Percentiles rank a stretch among this genome's conserved stretches.
phyloP scores from a whole-genome alignment of 1,284 basidiomycete genomes.

The Ceratobasidium theobromae region DNA sequence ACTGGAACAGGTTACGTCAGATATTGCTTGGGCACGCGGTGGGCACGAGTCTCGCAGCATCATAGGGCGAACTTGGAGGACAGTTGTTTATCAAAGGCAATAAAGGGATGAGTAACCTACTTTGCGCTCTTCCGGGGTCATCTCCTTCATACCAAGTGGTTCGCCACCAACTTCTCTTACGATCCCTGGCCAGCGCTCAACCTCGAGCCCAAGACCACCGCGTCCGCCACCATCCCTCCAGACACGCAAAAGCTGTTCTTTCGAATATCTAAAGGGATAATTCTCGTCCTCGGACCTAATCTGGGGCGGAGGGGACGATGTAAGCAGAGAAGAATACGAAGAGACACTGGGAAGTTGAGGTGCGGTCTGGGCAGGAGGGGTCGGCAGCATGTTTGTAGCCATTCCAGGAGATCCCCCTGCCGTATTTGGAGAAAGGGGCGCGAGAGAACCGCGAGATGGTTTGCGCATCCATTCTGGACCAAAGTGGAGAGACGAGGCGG shows the following conservation, averaged over 20 bases:
- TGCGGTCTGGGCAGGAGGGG: conserved; percentile 38
- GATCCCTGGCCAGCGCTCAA: conserved; percentile 83
- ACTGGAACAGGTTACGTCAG: conserved; percentile 33
- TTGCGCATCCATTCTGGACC: conserved; percentile 87
- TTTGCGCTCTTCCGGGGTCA: conserved; percentile 85
- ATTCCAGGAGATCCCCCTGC: conserved; percentile 58
- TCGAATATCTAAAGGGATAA: conserved; percentile 82
- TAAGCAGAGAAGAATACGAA: conserved; percentile 77
- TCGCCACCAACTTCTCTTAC: conserved; percentile 72
- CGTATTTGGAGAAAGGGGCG: conserved; percentile 46
- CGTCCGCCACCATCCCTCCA: conserved; percentile 78
- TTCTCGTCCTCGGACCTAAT: conserved; percentile 60
- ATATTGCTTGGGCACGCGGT: background rate
- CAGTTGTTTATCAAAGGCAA: conserved; percentile 68
- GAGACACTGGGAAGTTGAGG: conserved; percentile 56
- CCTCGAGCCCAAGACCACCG: conserved; percentile 75
- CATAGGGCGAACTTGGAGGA: no score
- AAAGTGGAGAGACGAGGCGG: conserved; percentile 72
- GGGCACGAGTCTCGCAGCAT: conserved; percentile 3
- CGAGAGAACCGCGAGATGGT: conserved; percentile 51
- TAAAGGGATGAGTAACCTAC: conserved; percentile 65
- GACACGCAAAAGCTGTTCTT: conserved; percentile 80
- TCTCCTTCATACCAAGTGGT: conserved; percentile 75
- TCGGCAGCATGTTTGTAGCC: conserved; percentile 37
- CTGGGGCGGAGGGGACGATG: conserved; percentile 52